Evolutionary conservation across 805 yeast genomes (phyloP).

Genomic region (Candida koratica): DNA sequence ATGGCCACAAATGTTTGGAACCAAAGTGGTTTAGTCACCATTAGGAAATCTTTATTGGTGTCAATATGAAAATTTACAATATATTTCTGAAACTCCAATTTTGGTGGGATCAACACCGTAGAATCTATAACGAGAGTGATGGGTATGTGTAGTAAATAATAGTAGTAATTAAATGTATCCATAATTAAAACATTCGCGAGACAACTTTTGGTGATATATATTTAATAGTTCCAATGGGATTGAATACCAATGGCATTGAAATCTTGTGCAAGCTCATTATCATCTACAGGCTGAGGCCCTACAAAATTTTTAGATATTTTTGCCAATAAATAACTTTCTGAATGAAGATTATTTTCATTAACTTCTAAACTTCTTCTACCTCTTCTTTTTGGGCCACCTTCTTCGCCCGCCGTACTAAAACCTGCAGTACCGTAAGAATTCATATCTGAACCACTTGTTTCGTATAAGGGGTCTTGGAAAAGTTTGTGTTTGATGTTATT

Average conservation of each 20-base stretch:
- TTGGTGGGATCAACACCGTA: slow-evolving; percentile 62
- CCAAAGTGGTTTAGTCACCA: slow-evolving; percentile 65
- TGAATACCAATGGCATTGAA: slow-evolving; percentile 34
- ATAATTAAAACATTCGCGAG: slow-evolving; percentile 1
- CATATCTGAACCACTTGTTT: slow-evolving; percentile 42
- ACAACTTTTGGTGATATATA: background rate
- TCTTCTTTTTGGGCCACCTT: slow-evolving; percentile 25
- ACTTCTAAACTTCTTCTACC: slow-evolving; percentile 24
- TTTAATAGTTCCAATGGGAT: slow-evolving; percentile 28
- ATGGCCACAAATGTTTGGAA: slow-evolving; percentile 63
- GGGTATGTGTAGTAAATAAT: slow-evolving; percentile 65
- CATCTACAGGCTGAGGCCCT: slow-evolving; percentile 35
- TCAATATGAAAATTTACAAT: slow-evolving; percentile 58
- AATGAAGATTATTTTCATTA: slow-evolving; percentile 19
- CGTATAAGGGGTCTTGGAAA: slow-evolving; percentile 39
- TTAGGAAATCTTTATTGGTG: slow-evolving; percentile 68
- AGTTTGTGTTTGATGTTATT: slow-evolving; percentile 34
- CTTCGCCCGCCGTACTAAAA: slow-evolving; percentile 9
- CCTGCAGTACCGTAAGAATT: slow-evolving; percentile 16
- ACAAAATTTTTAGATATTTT: slow-evolving; percentile 41
- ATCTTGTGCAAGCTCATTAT: slow-evolving; percentile 33
- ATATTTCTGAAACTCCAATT: slow-evolving; percentile 43
- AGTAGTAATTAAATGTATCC: slow-evolving; percentile 47
- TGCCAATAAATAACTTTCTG: slow-evolving; percentile 38
- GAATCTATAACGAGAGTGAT: slow-evolving; percentile 75